Base-by-base conservation (phyloP, 2,329 filamentous ascomycete genomes). In the Stagonosporopsis cucurbitacearum region DNA sequence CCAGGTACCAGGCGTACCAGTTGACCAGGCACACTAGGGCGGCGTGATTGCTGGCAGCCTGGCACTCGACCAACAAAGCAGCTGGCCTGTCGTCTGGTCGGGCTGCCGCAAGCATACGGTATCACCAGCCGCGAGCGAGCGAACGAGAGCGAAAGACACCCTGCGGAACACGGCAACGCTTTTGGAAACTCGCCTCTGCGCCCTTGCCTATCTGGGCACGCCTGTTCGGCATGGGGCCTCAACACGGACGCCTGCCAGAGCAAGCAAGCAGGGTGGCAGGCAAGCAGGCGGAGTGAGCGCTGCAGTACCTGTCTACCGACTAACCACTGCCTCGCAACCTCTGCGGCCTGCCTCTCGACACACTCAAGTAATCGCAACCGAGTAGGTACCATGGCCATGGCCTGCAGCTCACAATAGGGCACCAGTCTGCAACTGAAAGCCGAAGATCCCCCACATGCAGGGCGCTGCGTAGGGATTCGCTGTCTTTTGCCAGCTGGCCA, bases 101-200 rank as follows among this genome's bases (percentile, higher is more conserved):
- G 41, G 43, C 42, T 8, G 28, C 44, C 22, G 54, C 49, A 44
- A 52, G 17, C 49, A 49, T 32, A n/a, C n/a, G n/a, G n/a, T 22
- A 9, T 19, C 32, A 33, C 19, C 43, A 45, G 13, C 33, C 25
- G 25, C 41, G 25, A 26, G 25, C 25, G 25, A 26, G 35, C n/a
- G n/a, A n/a, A n/a, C n/a, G n/a, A n/a, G n/a, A n/a, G n/a, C n/a
- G 42, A 46, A 26, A 36, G 32, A 22, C 37, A 23, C 44, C 45
- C 35, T 59, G 51, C 54, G 57, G 53, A 42, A 47, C 36, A 47
- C 49, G 44, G 54, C 60, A 44, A 56, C 58, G 56, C 30, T 59
- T 64, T 61, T 39, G 64, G 66, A 62, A 65, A 57, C n/a, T 57
- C 56, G 58, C 53, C 49, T 41, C 47, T 53, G 45, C 44, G 54